Percentiles rank a stretch among this genome's conserved stretches.
Evolutionary conservation across 1,284 basidiomycete genomes (phyloP).

Genomic region (Lentinula novae-zelandiae): DNA sequence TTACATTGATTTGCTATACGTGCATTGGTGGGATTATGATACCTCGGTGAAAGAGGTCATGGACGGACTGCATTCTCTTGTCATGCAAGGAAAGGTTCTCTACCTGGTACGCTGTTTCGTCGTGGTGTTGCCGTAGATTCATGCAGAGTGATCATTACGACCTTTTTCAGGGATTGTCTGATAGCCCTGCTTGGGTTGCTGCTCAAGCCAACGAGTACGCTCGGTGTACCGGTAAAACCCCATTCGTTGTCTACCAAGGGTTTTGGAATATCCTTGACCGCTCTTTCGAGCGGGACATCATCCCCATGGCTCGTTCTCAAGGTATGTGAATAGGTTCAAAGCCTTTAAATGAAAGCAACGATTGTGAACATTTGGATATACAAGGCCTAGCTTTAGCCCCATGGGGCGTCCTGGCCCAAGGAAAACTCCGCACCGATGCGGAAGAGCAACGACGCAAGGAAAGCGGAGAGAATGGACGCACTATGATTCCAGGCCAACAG

Average conservation of each 20-base stretch:
- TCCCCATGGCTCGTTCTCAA: conserved; percentile 50
- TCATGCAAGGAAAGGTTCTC: conserved; percentile 42
- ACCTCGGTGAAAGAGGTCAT: conserved; percentile 46
- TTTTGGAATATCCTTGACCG: conserved; percentile 44
- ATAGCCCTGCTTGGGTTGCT: conserved; percentile 50
- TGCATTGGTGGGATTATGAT: conserved; percentile 53
- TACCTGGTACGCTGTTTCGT: conserved; percentile 35
- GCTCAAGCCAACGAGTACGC: conserved; percentile 51
- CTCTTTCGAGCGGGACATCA: conserved; percentile 50
- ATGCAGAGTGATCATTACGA: too few relatives aligned
- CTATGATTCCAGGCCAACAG: conserved; percentile 8
- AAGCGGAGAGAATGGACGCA: conserved; percentile 32
- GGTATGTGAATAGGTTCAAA: conserved; percentile 17
- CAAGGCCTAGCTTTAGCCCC: conserved; percentile 35
- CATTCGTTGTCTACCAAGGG: conserved; percentile 52
- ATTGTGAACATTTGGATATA: background rate
- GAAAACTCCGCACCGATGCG: conserved; percentile 33
- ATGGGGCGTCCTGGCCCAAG: conserved; percentile 37
- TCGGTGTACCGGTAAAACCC: conserved; percentile 37
- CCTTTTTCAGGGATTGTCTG: conserved; percentile 21
- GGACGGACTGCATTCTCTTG: conserved; percentile 28
- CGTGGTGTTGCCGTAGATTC: too few relatives aligned
- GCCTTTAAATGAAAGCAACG: too few relatives aligned
- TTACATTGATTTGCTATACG: conserved; percentile 52
- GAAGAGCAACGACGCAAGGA: conserved; percentile 30